phyloP scores from a whole-genome alignment of 768 basidiomycete species.

The Naematelia aurantialba region DNA sequence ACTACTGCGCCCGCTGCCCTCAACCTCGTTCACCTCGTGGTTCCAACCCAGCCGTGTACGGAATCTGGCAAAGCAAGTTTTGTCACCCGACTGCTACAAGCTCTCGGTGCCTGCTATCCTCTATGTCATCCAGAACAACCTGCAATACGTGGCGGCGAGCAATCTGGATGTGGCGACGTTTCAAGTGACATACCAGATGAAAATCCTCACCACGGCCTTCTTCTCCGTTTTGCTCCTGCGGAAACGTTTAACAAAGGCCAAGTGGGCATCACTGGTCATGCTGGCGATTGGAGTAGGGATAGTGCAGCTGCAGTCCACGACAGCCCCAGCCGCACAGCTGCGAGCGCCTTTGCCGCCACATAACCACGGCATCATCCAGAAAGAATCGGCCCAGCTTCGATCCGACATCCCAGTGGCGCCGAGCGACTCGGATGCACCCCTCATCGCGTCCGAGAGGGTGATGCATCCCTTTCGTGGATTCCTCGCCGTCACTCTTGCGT shows the following conservation, averaged over 20 bases:
- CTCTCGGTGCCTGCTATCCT: conserved; percentile 93
- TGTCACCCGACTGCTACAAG: conserved; percentile 94
- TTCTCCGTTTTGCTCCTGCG: conserved; percentile 80
- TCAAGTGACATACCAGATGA: conserved; percentile 96
- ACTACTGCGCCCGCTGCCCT: conserved; percentile 7
- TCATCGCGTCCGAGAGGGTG: conserved; percentile 53
- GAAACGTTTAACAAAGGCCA: conserved; percentile 65
- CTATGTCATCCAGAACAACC: conserved; percentile 91
- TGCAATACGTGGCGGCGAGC: conserved; percentile 89
- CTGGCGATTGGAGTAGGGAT: conserved; percentile 85
- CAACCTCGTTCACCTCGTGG: conserved; percentile 18
- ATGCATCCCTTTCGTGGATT: conserved; percentile 86
- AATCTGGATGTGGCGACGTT: conserved; percentile 95
- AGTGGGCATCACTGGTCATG: conserved; percentile 81
- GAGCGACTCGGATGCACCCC: not conserved
- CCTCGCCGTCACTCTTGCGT: conserved; percentile 80
- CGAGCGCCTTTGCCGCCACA: not conserved
- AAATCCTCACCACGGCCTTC: conserved; percentile 87
- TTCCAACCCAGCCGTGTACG: conserved; percentile 54
- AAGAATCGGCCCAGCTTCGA: conserved; percentile 30
- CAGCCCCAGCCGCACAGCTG: conserved; percentile 18
- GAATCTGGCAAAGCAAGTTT: conserved; percentile 64
- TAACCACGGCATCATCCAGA: conserved; percentile 1
- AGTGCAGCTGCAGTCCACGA: conserved; percentile 75
- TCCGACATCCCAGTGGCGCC: conserved; percentile 20